These are phyloP conservation scores for Jamesozyma rosinii DNA, from an alignment of 805 yeast genomes.

Conservation along the genomic window DNA sequence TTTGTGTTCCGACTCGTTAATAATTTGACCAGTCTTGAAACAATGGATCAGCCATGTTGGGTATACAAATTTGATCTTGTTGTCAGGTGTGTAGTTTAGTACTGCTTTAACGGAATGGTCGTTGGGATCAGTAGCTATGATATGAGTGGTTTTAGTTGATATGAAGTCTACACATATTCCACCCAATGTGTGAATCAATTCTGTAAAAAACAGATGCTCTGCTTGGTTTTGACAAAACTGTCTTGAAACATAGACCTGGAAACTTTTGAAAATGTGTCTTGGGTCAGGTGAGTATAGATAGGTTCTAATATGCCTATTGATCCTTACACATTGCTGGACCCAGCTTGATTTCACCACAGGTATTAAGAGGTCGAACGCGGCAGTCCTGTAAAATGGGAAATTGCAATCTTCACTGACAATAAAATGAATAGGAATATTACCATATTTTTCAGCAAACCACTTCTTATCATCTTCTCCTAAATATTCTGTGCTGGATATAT, in stretches of 20 bases:
- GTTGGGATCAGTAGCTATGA: slow-evolving; percentile 49
- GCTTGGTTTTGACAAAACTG: slow-evolving; percentile 38
- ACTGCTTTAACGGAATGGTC: slow-evolving; percentile 53
- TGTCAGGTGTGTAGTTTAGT: slow-evolving; percentile 29
- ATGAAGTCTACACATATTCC: slow-evolving; percentile 58
- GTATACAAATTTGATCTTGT: slow-evolving; percentile 49
- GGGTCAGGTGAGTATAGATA: slow-evolving; percentile 60
- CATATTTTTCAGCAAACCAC: slow-evolving; percentile 13
- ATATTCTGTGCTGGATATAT: neutral
- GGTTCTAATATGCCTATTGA: slow-evolving; percentile 19
- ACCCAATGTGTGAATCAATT: slow-evolving; percentile 52
- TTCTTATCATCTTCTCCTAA: neutral
- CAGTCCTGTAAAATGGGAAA: slow-evolving; percentile 24
- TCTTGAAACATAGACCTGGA: slow-evolving; percentile 41
- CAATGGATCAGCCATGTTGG: slow-evolving; percentile 80
- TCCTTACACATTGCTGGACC: slow-evolving; percentile 17
- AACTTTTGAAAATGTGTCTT: slow-evolving; percentile 49
- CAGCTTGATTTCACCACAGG: slow-evolving; percentile 27
- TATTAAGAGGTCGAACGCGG: slow-evolving; percentile 23
- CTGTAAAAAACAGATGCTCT: slow-evolving; percentile 61
- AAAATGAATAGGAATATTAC: slow-evolving; percentile 15
- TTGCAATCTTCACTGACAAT: slow-evolving; percentile 17
- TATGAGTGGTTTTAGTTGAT: slow-evolving; percentile 69
- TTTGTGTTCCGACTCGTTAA: slow-evolving; percentile 48
- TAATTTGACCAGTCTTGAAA: slow-evolving; percentile 40